A percentile compares a stretch with the other conserved stretches of the same genome.
phyloP scores from a whole-genome alignment of 1,284 basidiomycete genomes.

The Heliocybe sulcata region DNA sequence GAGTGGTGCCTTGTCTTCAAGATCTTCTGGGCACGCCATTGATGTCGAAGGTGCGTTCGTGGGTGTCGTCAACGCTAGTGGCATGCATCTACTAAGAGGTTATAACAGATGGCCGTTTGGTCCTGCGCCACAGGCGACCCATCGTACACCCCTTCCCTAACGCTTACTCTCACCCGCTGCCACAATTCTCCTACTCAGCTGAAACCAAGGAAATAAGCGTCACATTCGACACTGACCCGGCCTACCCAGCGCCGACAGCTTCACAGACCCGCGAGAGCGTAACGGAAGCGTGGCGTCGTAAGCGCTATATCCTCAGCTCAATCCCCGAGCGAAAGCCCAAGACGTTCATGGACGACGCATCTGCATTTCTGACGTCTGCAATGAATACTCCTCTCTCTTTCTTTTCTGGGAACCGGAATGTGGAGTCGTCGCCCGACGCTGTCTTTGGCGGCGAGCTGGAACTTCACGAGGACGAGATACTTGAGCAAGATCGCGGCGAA shows the following conservation, averaged over 20 bases:
- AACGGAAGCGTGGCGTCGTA: conserved; percentile 43
- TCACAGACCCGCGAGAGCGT: conserved; percentile 19
- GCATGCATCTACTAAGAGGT: conserved; percentile 7
- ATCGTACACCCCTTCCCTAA: conserved; percentile 70
- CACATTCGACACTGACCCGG: conserved; percentile 53
- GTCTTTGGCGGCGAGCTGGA: conserved; percentile 64
- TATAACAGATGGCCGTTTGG: conserved; percentile 46
- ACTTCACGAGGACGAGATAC: conserved; percentile 63
- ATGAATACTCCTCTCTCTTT: conserved; percentile 44
- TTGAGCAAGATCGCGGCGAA: conserved; percentile 69
- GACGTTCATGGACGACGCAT: conserved; percentile 62
- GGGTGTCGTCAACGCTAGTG: not conserved
- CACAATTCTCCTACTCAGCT: conserved; percentile 53
- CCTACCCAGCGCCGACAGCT: conserved; percentile 37
- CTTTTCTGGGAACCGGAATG: conserved; percentile 29
- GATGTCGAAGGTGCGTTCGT: conserved; percentile 57
- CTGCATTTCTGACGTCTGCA: conserved; percentile 50
- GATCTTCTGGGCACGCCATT: conserved; percentile 72
- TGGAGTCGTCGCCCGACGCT: conserved; percentile 49
- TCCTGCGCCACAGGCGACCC: conserved; percentile 68
- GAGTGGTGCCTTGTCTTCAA: conserved; percentile 65
- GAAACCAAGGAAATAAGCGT: conserved; percentile 52
- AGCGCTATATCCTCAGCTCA: conserved; percentile 53
- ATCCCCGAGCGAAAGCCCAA: conserved; percentile 60
- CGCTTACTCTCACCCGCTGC: conserved; percentile 65